These are phyloP conservation scores for Hypsizygus marmoreus DNA, from an alignment of 768 basidiomycete species.

Conservation along the genomic window DNA sequence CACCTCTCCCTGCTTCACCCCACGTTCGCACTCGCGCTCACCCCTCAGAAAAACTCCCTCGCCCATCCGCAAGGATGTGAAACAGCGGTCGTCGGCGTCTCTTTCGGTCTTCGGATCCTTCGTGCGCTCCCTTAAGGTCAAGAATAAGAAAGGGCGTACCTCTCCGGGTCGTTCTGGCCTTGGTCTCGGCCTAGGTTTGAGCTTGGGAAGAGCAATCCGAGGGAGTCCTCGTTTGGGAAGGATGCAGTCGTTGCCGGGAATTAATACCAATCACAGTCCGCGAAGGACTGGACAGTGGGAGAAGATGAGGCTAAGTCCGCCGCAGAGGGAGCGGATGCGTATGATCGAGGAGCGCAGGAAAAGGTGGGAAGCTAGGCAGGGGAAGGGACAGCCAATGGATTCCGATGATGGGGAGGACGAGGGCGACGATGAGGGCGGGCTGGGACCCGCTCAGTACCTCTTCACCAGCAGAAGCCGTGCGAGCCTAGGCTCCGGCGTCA, in stretches of 20 bases:
- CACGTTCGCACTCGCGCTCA: conserved; percentile 3
- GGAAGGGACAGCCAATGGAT: conserved; percentile 3
- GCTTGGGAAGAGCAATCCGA: too few relatives aligned
- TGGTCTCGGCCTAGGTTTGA: too few relatives aligned
- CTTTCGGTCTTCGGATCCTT: conserved; percentile 6
- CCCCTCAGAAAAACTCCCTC: conserved; percentile 7
- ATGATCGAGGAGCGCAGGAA: not conserved
- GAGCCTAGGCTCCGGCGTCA: not conserved
- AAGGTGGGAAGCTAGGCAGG: not conserved
- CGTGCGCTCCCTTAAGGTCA: conserved; percentile 4
- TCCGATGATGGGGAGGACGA: not conserved
- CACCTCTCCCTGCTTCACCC: not conserved
- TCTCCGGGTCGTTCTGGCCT: not conserved
- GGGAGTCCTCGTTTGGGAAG: not conserved
- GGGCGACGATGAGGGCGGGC: not conserved
- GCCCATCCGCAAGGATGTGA: conserved; percentile 8
- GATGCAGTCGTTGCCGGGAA: conserved; percentile 9
- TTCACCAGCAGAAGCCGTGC: not conserved
- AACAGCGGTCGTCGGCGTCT: conserved; percentile 11
- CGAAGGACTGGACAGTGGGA: too few relatives aligned
- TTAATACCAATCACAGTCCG: too few relatives aligned
- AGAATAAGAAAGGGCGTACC: not conserved
- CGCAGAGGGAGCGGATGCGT: not conserved
- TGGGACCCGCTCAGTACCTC: conserved; percentile 2
- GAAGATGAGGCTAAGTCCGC: too few relatives aligned